phyloP scores from a whole-genome alignment of 1,139 yeast species.

The Suhomyces guaymorum region DNA sequence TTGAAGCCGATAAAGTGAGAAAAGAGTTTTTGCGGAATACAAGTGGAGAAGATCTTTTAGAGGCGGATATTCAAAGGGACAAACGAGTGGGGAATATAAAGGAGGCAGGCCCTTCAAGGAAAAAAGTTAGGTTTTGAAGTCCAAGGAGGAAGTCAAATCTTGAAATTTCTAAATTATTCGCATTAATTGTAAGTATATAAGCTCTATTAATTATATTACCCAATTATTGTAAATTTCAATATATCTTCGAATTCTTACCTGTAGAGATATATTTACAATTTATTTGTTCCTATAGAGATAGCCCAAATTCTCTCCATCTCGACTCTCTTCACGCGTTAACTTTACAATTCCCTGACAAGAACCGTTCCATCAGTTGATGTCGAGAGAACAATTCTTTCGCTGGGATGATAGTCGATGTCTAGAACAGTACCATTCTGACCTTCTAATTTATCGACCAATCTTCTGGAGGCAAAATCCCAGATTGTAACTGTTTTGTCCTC shows the following conservation, averaged over 20 bases:
- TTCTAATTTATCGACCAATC: conserved; percentile 45
- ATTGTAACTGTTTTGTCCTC: conserved; percentile 57
- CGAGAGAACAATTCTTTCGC: conserved; percentile 40
- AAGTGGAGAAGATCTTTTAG: conserved; percentile 14
- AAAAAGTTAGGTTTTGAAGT: conserved; percentile 29
- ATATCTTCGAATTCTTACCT: too few species aligned
- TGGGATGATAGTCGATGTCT: conserved; percentile 54
- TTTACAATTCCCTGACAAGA: conserved; percentile 35
- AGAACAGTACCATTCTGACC: conserved; percentile 67
- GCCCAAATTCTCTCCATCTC: too few species aligned
- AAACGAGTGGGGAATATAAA: neutral
- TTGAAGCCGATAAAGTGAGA: conserved; percentile 26
- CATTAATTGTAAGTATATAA: too few species aligned
- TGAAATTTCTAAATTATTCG: too few species aligned
- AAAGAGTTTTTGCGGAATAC: conserved; percentile 16
- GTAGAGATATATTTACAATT: too few species aligned
- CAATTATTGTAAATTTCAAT: too few species aligned
- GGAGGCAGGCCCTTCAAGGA: conserved; percentile 12
- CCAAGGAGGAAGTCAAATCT: too few species aligned
- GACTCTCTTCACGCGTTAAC: neutral
- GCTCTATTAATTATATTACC: too few species aligned
- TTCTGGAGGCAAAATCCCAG: conserved; percentile 62
- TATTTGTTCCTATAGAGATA: too few species aligned
- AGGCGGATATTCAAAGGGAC: conserved; percentile 5
- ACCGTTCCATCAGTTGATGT: conserved; percentile 53